Evolutionary conservation across 768 basidiomycete species (phyloP).

Genomic region (Russula sp.): DNA sequence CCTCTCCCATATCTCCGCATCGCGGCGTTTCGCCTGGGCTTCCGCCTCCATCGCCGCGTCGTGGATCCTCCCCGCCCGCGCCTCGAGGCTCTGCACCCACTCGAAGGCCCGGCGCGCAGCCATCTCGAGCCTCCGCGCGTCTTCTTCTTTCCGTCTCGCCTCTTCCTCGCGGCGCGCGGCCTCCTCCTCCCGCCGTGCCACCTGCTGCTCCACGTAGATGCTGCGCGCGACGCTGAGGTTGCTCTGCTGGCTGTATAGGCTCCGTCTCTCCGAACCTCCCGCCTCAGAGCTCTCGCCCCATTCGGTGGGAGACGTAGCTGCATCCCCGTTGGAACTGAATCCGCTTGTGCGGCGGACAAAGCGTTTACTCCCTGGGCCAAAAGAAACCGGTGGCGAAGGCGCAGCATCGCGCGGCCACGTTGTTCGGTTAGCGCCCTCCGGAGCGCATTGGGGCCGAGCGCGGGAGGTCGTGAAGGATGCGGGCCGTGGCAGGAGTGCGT

Average conservation of each 20-base stretch:
- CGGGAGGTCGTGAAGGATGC: not conserved
- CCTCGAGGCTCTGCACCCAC: slow-evolving; percentile 13
- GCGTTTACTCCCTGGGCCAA: not conserved
- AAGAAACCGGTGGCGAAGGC: not conserved
- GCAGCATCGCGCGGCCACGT: slow-evolving; percentile 4
- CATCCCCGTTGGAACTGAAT: not conserved
- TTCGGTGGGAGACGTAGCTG: not conserved
- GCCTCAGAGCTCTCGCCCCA: slow-evolving; percentile 5
- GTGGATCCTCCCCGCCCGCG: slow-evolving; percentile 10
- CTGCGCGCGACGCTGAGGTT: slow-evolving; percentile 10
- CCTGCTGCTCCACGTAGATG: slow-evolving; percentile 12
- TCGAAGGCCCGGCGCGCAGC: slow-evolving; percentile 15
- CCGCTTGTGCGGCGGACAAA: not conserved
- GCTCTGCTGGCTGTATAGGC: slow-evolving; percentile 11
- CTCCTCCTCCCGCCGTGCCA: slow-evolving; percentile 14
- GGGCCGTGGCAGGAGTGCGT: not conserved
- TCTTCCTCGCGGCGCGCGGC: slow-evolving; percentile 7
- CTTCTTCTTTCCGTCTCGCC: slow-evolving; percentile 4
- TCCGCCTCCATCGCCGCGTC: slow-evolving; percentile 6
- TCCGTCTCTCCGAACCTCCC: slow-evolving; percentile 2
- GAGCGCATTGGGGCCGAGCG: not conserved
- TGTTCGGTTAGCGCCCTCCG: not conserved
- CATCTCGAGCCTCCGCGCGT: slow-evolving; percentile 11
- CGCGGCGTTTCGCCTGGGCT: slow-evolving; percentile 2
- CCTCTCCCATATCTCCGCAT: slow-evolving; percentile 12